Evolutionary conservation across 805 yeast species (phyloP), one percentile per base, ranked within the genome.

Genomic region (Torulaspora gathmanii): DNA sequence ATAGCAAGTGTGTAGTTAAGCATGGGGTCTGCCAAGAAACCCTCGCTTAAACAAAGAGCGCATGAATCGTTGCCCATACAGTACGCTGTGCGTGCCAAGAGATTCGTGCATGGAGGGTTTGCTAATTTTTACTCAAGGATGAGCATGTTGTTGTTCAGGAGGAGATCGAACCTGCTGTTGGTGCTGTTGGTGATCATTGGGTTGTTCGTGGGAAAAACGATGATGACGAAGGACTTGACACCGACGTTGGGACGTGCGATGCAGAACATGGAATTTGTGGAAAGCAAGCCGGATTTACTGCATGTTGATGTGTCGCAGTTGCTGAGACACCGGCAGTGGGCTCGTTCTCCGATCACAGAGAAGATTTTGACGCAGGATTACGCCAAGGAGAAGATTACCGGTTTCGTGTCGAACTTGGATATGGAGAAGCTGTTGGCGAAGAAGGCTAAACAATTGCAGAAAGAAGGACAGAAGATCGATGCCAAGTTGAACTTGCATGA

Each of bases 371-470:
- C 27, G 23, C 42, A 49, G 19, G 31, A 40, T 1, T 53, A 37
- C 33, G 13, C 20, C 10, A 15, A 29, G 22, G 42, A 37, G 22
- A 28, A 28, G 7, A n/a, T 49, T 5, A 33, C 35, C 8, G 55
- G 53, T 5, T 50, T 39, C 27, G 51, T 45, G 8, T 47, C 55
- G 10, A 53, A 53, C 36, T 16, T 53, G 33, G 51, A 51, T 16
- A 10, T 41, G 35, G 9, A 15, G 9, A 41, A 35, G 15, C 16
- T 41, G 38, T 22, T 41, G 20, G 27, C 33, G 9, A 41, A 26
- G n/a, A 41, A 41, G 39, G 37, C 25, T 6, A 33, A 41, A 19
- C 22, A 41, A 6, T 27, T 33, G 4, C 22, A 20, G 3, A 35
- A 34, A 29, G 35, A 41, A 2, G 27, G 27, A 16, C 22, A 34